These are phyloP conservation scores for Rhinocladiella similis DNA, from an alignment of 2,329 filamentous ascomycete genomes.

Conservation along the genomic window DNA sequence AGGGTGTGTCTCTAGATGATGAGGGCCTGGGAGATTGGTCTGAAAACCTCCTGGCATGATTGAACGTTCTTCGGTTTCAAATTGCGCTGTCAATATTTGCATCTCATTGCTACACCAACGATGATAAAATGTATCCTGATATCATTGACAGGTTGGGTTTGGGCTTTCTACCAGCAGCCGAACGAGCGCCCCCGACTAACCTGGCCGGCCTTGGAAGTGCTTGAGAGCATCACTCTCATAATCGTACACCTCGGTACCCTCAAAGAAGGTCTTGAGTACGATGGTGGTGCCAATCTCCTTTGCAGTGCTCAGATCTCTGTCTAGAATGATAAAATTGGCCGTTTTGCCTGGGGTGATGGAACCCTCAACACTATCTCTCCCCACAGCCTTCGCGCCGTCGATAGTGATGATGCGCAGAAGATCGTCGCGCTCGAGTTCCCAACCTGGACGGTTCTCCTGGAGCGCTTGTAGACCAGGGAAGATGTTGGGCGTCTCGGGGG, in stretches of 20 bases:
- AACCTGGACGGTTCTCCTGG: constrained; percentile 7
- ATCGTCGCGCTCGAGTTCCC: constrained; percentile 11
- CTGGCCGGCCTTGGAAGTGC: constrained; percentile 14
- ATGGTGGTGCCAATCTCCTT: constrained; percentile 31
- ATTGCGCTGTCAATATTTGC: no score
- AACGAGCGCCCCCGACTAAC: no score
- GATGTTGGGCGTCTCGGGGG: constrained; percentile 15
- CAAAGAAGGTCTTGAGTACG: constrained; percentile 35
- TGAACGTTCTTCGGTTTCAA: no score
- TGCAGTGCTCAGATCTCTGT: constrained; percentile 33
- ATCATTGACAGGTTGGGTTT: no score
- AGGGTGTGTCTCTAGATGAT: no score
- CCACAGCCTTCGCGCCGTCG: constrained; percentile 34
- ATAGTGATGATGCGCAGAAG: constrained; percentile 33
- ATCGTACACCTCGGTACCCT: constrained; percentile 26
- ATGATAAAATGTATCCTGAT: no score
- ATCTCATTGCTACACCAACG: no score
- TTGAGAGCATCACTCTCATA: constrained; percentile 13
- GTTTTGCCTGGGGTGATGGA: constrained; percentile 36
- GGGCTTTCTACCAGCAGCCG: no score
- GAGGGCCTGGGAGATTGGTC: no score
- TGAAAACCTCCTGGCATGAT: no score
- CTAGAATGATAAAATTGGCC: constrained; percentile 36
- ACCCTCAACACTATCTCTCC: constrained; percentile 30
- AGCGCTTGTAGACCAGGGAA: constrained; percentile 15